Conservation (phyloP, 805 yeast species). For the Starmerella khaoyaiensis region DNA sequence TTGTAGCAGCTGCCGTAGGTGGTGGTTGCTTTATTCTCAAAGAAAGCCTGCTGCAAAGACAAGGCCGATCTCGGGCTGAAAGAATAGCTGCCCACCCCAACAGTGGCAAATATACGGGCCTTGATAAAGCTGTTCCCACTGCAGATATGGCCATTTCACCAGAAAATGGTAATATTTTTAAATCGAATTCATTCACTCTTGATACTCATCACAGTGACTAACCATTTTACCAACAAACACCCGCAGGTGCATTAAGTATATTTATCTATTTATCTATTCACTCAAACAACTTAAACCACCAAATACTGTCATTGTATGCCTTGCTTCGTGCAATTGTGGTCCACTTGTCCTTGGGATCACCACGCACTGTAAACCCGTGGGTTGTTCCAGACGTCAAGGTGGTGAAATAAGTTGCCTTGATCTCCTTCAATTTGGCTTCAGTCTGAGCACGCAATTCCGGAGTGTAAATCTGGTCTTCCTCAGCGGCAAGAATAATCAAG, state of each 20-base stretch:
- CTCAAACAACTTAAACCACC: slow-evolving; percentile 19
- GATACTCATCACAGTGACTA: too few species aligned
- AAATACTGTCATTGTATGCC: slow-evolving; percentile 36
- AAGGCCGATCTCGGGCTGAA: background rate
- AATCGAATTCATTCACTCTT: too few species aligned
- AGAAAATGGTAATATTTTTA: too few species aligned
- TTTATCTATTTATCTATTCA: too few species aligned
- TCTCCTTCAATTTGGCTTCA: slow-evolving; percentile 43
- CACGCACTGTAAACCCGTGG: slow-evolving; percentile 77
- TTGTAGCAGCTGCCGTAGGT: slow-evolving; percentile 2
- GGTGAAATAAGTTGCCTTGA: slow-evolving; percentile 44
- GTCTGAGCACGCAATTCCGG: slow-evolving; percentile 49
- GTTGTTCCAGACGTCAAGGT: slow-evolving; percentile 47
- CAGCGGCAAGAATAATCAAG: slow-evolving; percentile 60
- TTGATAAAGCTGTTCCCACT: too few species aligned
- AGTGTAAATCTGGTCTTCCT: slow-evolving; percentile 50
- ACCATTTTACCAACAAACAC: too few species aligned
- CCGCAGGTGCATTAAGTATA: too few species aligned
- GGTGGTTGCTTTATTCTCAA: background rate
- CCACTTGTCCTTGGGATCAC: slow-evolving; percentile 43
- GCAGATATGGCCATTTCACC: too few species aligned
- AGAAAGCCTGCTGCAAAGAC: background rate
- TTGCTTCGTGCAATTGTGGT: slow-evolving; percentile 57
- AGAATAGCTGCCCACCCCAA: slow-evolving; percentile 1
- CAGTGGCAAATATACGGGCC: background rate